Base-by-base conservation (phyloP, 306 rosid genomes). In the Parietaria judaica region DNA sequence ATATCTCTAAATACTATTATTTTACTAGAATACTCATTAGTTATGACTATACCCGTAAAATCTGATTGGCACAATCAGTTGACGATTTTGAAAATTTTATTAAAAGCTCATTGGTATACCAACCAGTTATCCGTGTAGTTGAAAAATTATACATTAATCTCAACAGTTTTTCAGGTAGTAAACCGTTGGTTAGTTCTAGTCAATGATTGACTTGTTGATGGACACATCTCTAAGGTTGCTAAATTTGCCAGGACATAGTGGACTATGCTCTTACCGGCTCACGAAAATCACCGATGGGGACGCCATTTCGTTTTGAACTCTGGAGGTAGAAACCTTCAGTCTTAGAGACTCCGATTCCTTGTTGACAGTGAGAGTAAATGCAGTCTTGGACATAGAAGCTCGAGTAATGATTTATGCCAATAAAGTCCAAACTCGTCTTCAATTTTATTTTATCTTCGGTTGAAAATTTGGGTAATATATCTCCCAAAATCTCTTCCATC, bases 371-470 rank as follows among this genome's bases (percentile, higher is more conserved):
- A 47, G 66, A 62, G 13, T 15, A 34, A 17, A 62, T 46, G 43
- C 66, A 62, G 44, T 62, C 66, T 48, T 62, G 44, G 55, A 62
- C 44, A 8, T 62, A 62, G 55, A 46, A 62, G 50, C 55, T 48
- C 12, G 55, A 31, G 55, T 62, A 62, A 44, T 62, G 56, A 49
- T 62, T 62, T 38, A 62, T 36, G 45, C 66, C 70, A 23, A 66
- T 66, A 10, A 66, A 66, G 14, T 66, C 70, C 70, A 66, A 66
- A 44, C 47, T 62, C 34, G 10, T 36, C 62, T 44, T 66, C 41
- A 66, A 55, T 11, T 55, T 66, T 54, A 44, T 16, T 16, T 12
- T 23, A 6, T 66, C 63, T 54, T 37, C 11, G 31, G 11, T 35
- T 45, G 70, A 12, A 56, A 66, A 66, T 43, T 55, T 46, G 34